phyloP scores from a whole-genome alignment of 148 eudicot species.

The Polygonum maritimum region DNA sequence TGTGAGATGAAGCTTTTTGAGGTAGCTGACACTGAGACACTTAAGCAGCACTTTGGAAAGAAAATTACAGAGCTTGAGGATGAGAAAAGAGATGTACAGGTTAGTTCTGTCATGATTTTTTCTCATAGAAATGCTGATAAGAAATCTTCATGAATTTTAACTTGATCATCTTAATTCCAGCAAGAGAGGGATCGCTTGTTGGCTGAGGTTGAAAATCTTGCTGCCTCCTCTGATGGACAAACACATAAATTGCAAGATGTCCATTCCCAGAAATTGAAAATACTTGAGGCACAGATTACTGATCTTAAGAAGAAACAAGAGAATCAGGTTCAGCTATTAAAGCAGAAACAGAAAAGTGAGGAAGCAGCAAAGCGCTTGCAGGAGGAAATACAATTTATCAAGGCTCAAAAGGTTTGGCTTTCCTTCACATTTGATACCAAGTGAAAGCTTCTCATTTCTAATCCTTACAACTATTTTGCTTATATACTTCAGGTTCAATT shows the following conservation, averaged over 20 bases:
- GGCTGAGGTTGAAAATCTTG: slow-evolving; percentile 83
- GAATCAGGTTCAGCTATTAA: slow-evolving; percentile 85
- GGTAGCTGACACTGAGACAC: slow-evolving; percentile 74
- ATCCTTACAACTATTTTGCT: slow-evolving; percentile 8
- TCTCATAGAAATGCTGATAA: background rate
- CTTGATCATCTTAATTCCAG: slow-evolving; percentile 27
- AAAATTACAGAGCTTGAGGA: slow-evolving; percentile 92
- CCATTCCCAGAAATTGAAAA: slow-evolving; percentile 82
- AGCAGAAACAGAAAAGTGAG: slow-evolving; percentile 98
- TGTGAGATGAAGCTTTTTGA: slow-evolving; percentile 95
- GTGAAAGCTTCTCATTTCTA: background rate
- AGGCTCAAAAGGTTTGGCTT: slow-evolving; percentile 81
- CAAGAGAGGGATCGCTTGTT: slow-evolving; percentile 82
- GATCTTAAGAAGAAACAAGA: slow-evolving; percentile 98
- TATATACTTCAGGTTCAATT: slow-evolving; percentile 65
- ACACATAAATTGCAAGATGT: slow-evolving; percentile 76
- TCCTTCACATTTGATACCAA: background rate
- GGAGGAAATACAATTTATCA: slow-evolving; percentile 90
- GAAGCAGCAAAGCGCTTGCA: slow-evolving; percentile 93
- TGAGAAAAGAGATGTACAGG: slow-evolving; percentile 95
- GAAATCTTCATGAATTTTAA: slow-evolving; percentile 7
- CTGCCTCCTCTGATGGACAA: slow-evolving; percentile 82
- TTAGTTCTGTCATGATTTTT: slow-evolving; percentile 11
- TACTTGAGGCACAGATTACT: slow-evolving; percentile 92
- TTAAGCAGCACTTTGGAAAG: slow-evolving; percentile 97